These are phyloP conservation scores for Verruconis gallopava DNA, from an alignment of 2,329 filamentous ascomycete species.

Conservation along the genomic window DNA sequence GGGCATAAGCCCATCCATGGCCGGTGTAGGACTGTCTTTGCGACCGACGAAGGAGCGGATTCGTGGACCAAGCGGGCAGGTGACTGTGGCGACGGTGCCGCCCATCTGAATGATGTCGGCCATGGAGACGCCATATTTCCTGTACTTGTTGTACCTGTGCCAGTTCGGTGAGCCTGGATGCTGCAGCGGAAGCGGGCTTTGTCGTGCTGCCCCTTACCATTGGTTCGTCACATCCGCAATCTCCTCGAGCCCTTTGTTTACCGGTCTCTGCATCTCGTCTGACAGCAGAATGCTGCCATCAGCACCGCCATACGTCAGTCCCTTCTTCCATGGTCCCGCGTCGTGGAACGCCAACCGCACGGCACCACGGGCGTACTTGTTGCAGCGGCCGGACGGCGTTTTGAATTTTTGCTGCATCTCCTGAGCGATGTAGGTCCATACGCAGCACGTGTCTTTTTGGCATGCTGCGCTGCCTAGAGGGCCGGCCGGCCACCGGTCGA, in stretches of 20 bases:
- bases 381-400: constrained; percentile 18
- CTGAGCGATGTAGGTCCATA: constrained; percentile 22
- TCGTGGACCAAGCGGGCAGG: constrained; percentile 27
- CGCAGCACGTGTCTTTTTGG: constrained; percentile 22
- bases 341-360: constrained; percentile 24
- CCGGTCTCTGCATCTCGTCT: constrained; percentile 16
- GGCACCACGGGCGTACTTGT: constrained; percentile 23
- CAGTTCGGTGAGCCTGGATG: neutral
- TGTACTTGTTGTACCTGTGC: constrained; percentile 17
- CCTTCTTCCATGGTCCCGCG: constrained; percentile 22
- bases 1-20: constrained; percentile 23
- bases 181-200: neutral
- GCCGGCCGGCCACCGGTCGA: constrained; percentile 14
- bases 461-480: constrained; percentile 20
- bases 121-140: constrained; percentile 22
- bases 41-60: constrained; percentile 24
- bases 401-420: constrained; percentile 19
- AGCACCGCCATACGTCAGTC: constrained; percentile 19
- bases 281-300: constrained; percentile 23
- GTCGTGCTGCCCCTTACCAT: constrained; percentile 1
- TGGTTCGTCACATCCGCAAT: constrained; percentile 20
- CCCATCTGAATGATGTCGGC: constrained; percentile 28
- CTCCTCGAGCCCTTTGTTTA: constrained; percentile 19
- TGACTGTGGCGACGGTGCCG: constrained; percentile 25
- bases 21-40: constrained; percentile 23